Percentiles rank a stretch among this genome's conserved stretches.
phyloP scores from a whole-genome alignment of 495 filamentous ascomycete species.

The Zalerion maritima region DNA sequence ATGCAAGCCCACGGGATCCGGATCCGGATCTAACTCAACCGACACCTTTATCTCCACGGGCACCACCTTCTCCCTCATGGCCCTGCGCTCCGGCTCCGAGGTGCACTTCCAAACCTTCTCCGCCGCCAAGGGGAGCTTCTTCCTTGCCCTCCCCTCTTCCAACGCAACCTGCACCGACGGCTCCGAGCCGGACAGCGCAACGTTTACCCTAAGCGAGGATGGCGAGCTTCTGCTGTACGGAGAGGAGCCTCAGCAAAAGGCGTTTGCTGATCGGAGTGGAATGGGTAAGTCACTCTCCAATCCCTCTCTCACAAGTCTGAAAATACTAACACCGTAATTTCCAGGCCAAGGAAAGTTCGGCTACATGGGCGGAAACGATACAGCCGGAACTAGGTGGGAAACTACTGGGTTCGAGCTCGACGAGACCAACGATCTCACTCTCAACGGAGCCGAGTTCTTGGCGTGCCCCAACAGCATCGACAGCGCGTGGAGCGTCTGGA shows the following conservation, averaged over 20 bases:
- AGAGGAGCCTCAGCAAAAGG: constrained; percentile 25
- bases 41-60: no score
- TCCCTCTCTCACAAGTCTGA: not conserved
- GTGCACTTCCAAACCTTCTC: constrained; percentile 28
- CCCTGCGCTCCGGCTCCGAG: constrained; percentile 30
- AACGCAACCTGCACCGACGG: constrained; percentile 30
- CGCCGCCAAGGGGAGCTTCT: constrained; percentile 29
- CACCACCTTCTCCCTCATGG: constrained; percentile 33
- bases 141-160: constrained; percentile 25
- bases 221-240: constrained; percentile 32
- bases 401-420: constrained; percentile 29
- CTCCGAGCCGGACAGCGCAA: constrained; percentile 22
- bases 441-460: constrained; percentile 27
- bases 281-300: constrained; percentile 22
- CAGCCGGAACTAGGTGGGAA: constrained; percentile 25
- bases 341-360: constrained; percentile 34
- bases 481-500: constrained; percentile 35
- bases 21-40: no score
- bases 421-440: constrained; percentile 23
- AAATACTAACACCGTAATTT: constrained; percentile 4
- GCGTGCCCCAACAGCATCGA: constrained; percentile 36
- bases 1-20: no score
- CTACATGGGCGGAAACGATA: constrained; percentile 29
- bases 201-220: constrained; percentile 30
- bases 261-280: constrained; percentile 38